Evolutionary conservation across 73 alveolate species (phyloP), one percentile per base, ranked within the genome.

Genomic region (Blepharisma stoltei): DNA sequence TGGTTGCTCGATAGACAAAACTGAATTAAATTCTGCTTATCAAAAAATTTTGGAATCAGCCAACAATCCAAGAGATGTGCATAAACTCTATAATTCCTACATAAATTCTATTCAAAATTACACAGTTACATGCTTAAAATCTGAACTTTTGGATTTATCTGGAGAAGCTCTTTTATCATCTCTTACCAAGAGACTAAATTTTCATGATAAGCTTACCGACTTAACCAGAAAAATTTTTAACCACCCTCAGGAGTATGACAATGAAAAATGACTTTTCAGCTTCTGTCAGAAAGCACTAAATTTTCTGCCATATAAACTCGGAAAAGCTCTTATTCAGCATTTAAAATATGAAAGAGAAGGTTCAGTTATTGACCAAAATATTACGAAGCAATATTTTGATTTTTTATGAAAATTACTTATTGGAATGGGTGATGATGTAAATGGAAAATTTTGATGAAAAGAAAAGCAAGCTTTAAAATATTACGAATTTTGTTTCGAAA

Each of bases 161-260:
- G 92, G 83, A 6, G 85, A 71, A 11, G 85, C 53, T 14, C 67
- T 85, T 9, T 45, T 85, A 37, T 20, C 44, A 44, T 77, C 41
- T n/a, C 67, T 75, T 48, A 79, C 83, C 18, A 81, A 54, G 50
- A 60, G 86, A 67, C 81, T 89, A 89, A 55, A 85, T 9, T 71
- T 81, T 53, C 82, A 73, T 45, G 71, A 80, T 6, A 85, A 81
- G 38, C 83, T 85, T 37, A 89, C 81, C 0, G 78, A 85, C 71
- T 85, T 68, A 79, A 85, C 81, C 86, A 54, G 86, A 48, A 85
- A 85, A 80, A 81, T 85, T 69, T 85, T 85, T 80, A 55, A 38
- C 71, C 81, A 85, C 54, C 89, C 81, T 6, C 90, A 86, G 47
- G 75, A 90, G 45, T 86, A 86, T 67, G 82, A 82, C 49, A 60